Percentiles rank a stretch among this genome's conserved stretches.
These are phyloP conservation scores for Neltuma alba DNA, from an alignment of 306 rosid species.

Conservation along the genomic window DNA sequence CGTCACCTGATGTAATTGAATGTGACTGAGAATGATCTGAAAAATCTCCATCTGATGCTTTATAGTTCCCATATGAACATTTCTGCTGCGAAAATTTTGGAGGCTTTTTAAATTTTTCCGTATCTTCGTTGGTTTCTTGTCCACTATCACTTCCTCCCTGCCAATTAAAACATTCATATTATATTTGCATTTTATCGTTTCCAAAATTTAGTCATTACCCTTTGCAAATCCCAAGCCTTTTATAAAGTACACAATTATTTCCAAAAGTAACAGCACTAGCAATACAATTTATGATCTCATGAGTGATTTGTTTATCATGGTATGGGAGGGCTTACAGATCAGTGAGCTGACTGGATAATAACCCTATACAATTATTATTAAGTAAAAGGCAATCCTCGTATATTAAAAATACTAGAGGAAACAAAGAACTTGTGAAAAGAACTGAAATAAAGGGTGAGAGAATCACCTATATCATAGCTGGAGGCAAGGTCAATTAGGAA, in stretches of 20 bases:
- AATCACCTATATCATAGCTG: conserved; percentile 22
- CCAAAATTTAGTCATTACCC: conserved; percentile 17
- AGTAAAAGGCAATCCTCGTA: neutral
- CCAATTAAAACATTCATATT: conserved; percentile 36
- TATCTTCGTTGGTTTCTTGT: conserved; percentile 66
- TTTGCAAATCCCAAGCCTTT: conserved; percentile 11
- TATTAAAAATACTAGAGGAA: neutral
- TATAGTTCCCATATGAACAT: conserved; percentile 46
- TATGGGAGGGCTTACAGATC: conserved; percentile 23
- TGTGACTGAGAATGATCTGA: conserved; percentile 66
- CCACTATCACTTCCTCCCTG: conserved; percentile 97
- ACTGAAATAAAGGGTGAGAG: conserved; percentile 11
- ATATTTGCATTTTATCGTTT: conserved; percentile 36
- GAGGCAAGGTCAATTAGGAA: conserved; percentile 20
- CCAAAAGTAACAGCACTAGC: neutral
- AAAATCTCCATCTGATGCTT: conserved; percentile 58
- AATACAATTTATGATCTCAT: conserved; percentile 22
- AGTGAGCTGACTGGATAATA: conserved; percentile 12
- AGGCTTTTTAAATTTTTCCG: conserved; percentile 60
- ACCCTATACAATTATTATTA: neutral
- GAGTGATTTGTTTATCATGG: conserved; percentile 3
- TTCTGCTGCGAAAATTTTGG: conserved; percentile 65
- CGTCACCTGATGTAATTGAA: conserved; percentile 67
- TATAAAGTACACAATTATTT: neutral
- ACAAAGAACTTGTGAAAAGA: conserved; percentile 3